Evolutionary conservation across 2,329 filamentous ascomycete genomes (phyloP), one percentile per base, ranked within the genome.

Genomic region (Aspergillus felis): DNA sequence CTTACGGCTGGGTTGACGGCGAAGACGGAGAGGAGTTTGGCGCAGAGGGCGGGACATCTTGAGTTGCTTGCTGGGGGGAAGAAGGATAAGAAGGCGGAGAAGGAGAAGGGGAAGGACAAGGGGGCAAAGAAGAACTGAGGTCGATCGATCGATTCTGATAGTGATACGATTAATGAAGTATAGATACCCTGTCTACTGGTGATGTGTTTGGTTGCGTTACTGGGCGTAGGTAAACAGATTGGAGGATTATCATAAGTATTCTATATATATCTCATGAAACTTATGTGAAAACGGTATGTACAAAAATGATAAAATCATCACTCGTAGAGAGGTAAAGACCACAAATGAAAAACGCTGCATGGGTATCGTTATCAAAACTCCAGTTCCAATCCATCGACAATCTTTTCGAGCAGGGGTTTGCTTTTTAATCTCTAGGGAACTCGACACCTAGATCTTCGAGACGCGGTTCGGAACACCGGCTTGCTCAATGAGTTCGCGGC

Each of bases 31-130:
- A 82, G 82, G 59, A 82, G 80, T 61, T 78, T 90, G 9, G 87
- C 87, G 12, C 78, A 84, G 60, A 84, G 84, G 66, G 87, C 87
- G 4, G 88, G 87, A 14, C 87, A 91, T 79, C 67, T 90, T 67
- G 87, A 91, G 72, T 68, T 90, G 67, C 71, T 90, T 67, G 80
- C 79, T 57, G 86, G 86, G 2, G 87, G 86, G 12, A 89, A 88
- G 81, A 87, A 83, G 73, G 80, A 84, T 59, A 79, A 73, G 64
- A 76, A 77, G 65, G 66, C 61, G 58, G 71, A 70, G 61, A 69
- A 71, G 55, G 69, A 66, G 42, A 71, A 72, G 61, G 68, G 64
- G 41, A 71, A 71, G 60, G 72, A 66, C 59, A 67, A 69, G 53
- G 63, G 61, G 53, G 66, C 59, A 55, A 67, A 61, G 59, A 71